Evolutionary conservation across 2,329 filamentous ascomycete species (phyloP).

Genomic region (Trichoderma breve): DNA sequence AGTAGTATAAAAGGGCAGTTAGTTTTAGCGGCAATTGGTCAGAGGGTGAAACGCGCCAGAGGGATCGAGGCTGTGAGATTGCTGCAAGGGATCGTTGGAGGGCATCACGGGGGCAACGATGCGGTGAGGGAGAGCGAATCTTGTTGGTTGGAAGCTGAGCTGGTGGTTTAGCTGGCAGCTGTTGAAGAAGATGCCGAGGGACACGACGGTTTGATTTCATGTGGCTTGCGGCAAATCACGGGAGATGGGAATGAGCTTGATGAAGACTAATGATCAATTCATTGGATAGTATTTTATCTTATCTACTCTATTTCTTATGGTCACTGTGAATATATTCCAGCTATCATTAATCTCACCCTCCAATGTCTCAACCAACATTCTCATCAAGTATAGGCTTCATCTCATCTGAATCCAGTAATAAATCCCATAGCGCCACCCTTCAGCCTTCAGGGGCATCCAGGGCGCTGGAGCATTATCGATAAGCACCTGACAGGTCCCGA

Average conservation of each 20-base stretch:
- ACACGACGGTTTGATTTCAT: not conserved
- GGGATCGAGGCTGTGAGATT: not conserved
- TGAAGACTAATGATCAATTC: not conserved
- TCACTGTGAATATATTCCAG: not conserved
- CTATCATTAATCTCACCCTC: not conserved
- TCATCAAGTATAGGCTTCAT: not conserved
- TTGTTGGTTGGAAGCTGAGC: not conserved
- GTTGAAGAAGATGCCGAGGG: not conserved
- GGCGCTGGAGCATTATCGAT: constrained; percentile 7
- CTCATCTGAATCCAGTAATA: not conserved
- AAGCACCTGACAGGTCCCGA: not conserved
- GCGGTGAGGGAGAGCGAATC: not conserved
- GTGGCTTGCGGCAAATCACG: not conserved
- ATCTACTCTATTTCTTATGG: not conserved
- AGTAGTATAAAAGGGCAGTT: not conserved
- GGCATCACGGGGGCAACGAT: not conserved
- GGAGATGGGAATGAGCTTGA: not conserved
- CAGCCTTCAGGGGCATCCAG: not conserved
- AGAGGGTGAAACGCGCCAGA: not conserved
- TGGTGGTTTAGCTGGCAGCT: not conserved
- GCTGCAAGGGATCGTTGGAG: not conserved
- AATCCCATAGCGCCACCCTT: constrained; percentile 1
- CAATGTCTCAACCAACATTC: not conserved
- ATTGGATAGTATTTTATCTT: not conserved
- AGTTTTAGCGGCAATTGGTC: not conserved